Base-by-base conservation (phyloP, 2,329 filamentous ascomycete species). In the Sporothrix dimorphospora region DNA sequence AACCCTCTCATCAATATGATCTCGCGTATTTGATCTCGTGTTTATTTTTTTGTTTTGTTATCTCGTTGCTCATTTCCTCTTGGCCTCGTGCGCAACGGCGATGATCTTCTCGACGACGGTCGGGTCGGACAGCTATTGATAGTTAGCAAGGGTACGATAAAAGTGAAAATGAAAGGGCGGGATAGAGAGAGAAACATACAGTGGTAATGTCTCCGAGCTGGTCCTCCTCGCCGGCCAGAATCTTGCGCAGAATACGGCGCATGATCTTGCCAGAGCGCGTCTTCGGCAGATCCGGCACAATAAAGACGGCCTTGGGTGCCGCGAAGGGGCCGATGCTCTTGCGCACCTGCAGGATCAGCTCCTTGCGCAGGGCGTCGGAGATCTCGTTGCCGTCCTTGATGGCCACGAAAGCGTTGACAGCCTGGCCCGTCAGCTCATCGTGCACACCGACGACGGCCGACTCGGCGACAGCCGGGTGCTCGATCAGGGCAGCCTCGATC, bases 211-310 rank as follows among this genome's bases (percentile, higher is more conserved):
- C 96, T 77, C 96, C 96, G 70, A 99, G 86, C 83, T 97, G 94
- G 81, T 99, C 96, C 83, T 98, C 95, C 85, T 99, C 96, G 47
- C 95, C 95, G 19, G 94, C 94, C 77, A 99, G 83, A 79, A 99
- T 97, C 93, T 99, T 99, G 78, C 96, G 89, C 85, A 99, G 83
- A 79, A 99, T 97, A 75, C 96, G 91, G 75, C 96, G 89, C 96
- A 99, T 99, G 79, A 99, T 99, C 91, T 99, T 99, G 76, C 96
- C 96, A 77, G 93, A 97, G 77, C 96, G 89, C 49, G 96, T 99
- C 90, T 99, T 98, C 78, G 96, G 96, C 76, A 99, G 88, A 81
- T 99, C 96, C 3, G 94, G 92, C 59, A 99, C 92, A 71, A 97
- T 89, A 81, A 90, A 96, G 75, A 99, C 91, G 24, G 92, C 92